Percentiles rank a stretch among this genome's conserved stretches.
These are phyloP conservation scores for Polygonum maritimum DNA, from an alignment of 148 eudicot species.

Conservation along the genomic window DNA sequence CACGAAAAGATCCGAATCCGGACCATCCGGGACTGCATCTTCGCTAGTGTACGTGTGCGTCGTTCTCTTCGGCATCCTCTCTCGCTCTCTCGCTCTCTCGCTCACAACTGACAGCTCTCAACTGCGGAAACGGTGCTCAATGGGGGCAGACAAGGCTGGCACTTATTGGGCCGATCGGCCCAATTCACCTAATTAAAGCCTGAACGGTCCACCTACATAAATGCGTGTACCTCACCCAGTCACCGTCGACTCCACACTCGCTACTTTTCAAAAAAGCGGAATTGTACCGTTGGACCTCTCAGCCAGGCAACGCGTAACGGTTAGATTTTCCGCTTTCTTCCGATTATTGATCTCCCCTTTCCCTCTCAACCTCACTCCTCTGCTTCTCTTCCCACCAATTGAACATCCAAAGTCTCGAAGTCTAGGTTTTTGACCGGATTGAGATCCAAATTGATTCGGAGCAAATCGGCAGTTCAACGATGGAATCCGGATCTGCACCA, in stretches of 20 bases:
- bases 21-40: slow-evolving; percentile 78
- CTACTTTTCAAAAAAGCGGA: background rate
- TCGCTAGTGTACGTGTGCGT: slow-evolving; percentile 98
- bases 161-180: background rate
- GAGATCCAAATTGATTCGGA: background rate
- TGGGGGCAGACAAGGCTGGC: background rate
- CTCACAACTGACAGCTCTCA: background rate
- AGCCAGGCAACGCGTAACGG: slow-evolving; percentile 6
- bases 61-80: slow-evolving; percentile 88
- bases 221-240: background rate
- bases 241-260: background rate
- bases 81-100: slow-evolving; percentile 1
- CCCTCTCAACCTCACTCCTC: background rate
- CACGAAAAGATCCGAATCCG: slow-evolving; percentile 89
- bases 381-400: background rate
- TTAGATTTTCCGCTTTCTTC: slow-evolving; percentile 3
- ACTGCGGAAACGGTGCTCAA: background rate
- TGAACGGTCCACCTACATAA: background rate
- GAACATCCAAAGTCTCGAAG: background rate
- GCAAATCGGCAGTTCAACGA: background rate
- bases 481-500: slow-evolving; percentile 4
- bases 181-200: background rate
- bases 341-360: background rate
- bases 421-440: background rate
- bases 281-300: slow-evolving; percentile 2